Percentiles rank a stretch among this genome's conserved stretches.
Evolutionary conservation across 495 filamentous ascomycete species (phyloP).

Genomic region (Penicillium diatomitis): DNA sequence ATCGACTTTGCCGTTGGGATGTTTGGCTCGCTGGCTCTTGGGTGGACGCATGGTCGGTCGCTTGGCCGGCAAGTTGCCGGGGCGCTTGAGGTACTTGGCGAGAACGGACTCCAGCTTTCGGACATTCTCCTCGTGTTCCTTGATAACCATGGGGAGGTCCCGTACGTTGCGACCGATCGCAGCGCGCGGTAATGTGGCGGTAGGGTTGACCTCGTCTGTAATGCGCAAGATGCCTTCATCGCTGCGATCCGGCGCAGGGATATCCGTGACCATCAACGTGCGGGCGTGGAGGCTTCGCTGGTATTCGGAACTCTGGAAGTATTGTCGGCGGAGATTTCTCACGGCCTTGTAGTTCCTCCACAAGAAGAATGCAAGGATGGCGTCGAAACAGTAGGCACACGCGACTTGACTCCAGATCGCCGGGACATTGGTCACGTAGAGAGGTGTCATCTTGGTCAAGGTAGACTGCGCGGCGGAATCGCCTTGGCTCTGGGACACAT

Average conservation of each 20-base stretch:
- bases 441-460: slow-evolving; percentile 47
- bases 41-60: slow-evolving; percentile 72
- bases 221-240: slow-evolving; percentile 83
- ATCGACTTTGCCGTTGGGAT: slow-evolving; percentile 55
- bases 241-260: slow-evolving; percentile 60
- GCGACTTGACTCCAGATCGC: slow-evolving; percentile 73
- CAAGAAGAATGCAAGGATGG: slow-evolving; percentile 67
- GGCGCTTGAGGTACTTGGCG: slow-evolving; percentile 83
- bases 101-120: slow-evolving; percentile 71
- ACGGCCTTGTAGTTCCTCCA: slow-evolving; percentile 85
- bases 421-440: slow-evolving; percentile 29
- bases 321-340: slow-evolving; percentile 57
- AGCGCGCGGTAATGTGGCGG: slow-evolving; percentile 64
- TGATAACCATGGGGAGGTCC: slow-evolving; percentile 72
- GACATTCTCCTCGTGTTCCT: slow-evolving; percentile 73
- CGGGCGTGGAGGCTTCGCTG: slow-evolving; percentile 79
- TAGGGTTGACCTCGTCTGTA: slow-evolving; percentile 65
- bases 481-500: slow-evolving; percentile 47
- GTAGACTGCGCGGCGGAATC: slow-evolving; percentile 16
- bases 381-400: slow-evolving; percentile 69
- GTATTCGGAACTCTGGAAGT: slow-evolving; percentile 84
- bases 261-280: slow-evolving; percentile 86
- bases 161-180: slow-evolving; percentile 88
- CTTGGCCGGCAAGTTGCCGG: slow-evolving; percentile 66
- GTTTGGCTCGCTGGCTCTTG: slow-evolving; percentile 50